Percentiles rank a stretch among this genome's conserved stretches.
phyloP scores from a whole-genome alignment of 1,284 basidiomycete species.

The Naganishia liquefaciens region DNA sequence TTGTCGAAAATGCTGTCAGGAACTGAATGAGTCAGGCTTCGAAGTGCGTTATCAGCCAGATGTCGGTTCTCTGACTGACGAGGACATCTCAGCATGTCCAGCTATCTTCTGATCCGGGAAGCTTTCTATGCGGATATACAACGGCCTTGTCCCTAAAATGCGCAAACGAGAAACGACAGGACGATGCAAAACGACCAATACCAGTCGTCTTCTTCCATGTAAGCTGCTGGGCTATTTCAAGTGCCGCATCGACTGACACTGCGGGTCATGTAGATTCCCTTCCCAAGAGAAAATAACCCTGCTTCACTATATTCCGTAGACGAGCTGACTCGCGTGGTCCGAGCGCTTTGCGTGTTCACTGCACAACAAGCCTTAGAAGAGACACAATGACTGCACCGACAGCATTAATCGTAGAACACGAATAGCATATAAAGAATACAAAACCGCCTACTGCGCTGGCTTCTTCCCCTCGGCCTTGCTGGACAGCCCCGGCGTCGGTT shows the following conservation, averaged over 20 bases:
- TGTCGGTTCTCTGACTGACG: neutral
- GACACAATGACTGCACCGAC: too few species aligned
- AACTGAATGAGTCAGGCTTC: slow-evolving; percentile 11
- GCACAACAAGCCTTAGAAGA: neutral
- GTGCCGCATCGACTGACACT: neutral
- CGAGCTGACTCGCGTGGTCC: slow-evolving; percentile 18
- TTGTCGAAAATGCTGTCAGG: slow-evolving; percentile 7
- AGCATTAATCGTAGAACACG: too few species aligned
- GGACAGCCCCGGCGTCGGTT: neutral
- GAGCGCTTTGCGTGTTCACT: slow-evolving; percentile 7
- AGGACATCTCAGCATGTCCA: slow-evolving; percentile 8
- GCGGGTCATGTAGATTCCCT: neutral
- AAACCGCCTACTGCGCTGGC: neutral
- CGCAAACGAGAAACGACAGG: neutral
- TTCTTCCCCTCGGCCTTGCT: slow-evolving; percentile 23
- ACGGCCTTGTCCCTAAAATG: slow-evolving; percentile 13
- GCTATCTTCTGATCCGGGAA: slow-evolving; percentile 18
- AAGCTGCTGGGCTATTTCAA: neutral
- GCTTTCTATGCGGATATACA: slow-evolving; percentile 13
- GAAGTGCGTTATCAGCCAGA: neutral
- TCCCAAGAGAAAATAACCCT: neutral
- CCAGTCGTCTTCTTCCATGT: slow-evolving; percentile 19
- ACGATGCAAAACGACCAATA: neutral
- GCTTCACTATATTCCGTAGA: slow-evolving; percentile 6
- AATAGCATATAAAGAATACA: neutral